Percentiles rank a stretch among this genome's conserved stretches.
These are phyloP conservation scores for Nitzschia sp. DNA, from an alignment of 108 stramenopile species.

Conservation along the genomic window DNA sequence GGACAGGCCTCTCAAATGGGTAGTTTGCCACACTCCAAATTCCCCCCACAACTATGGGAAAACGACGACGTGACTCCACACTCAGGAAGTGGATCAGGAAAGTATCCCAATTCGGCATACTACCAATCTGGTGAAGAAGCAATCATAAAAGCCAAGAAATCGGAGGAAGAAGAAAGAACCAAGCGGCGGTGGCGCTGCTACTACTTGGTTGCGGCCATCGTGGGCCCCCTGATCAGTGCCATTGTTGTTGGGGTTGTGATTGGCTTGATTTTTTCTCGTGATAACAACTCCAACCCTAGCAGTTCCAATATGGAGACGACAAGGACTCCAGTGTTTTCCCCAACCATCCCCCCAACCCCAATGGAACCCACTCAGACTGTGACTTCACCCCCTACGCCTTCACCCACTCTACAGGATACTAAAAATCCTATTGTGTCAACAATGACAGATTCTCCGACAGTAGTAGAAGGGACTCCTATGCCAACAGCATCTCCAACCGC, in stretches of 20 bases:
- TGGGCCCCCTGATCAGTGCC: neutral
- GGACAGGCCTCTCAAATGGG: neutral
- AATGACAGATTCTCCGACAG: neutral
- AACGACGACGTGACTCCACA: neutral
- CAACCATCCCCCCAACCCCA: slow-evolving; percentile 4
- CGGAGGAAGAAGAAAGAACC: neutral
- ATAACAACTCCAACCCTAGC: neutral
- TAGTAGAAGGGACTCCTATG: neutral
- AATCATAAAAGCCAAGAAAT: neutral
- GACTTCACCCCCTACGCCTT: neutral
- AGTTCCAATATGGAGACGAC: neutral
- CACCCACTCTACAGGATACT: neutral
- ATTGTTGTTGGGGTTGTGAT: neutral
- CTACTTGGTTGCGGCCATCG: neutral
- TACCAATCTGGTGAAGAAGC: neutral
- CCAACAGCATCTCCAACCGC: neutral
- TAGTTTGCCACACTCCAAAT: slow-evolving; percentile 11
- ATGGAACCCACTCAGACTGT: neutral
- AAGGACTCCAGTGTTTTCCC: neutral
- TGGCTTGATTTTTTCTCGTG: neutral
- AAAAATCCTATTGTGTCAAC: neutral
- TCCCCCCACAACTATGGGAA: neutral
- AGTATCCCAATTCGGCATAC: neutral
- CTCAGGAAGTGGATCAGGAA: neutral
- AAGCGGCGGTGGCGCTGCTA: neutral